phyloP scores from a whole-genome alignment of 305 asterid genomes.

The Ruellia speciosa region DNA sequence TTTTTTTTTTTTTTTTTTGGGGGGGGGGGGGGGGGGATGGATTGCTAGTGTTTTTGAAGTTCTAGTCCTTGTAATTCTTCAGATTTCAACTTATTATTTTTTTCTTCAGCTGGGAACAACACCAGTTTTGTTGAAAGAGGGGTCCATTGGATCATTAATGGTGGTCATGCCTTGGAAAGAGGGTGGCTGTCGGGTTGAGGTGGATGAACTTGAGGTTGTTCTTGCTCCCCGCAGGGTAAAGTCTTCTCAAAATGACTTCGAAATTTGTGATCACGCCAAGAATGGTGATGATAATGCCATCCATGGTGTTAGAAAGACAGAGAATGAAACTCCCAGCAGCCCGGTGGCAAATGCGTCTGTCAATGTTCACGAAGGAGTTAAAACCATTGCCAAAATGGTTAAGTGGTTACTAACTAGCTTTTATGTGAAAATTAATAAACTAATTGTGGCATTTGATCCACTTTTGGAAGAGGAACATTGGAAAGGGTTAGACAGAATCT shows the following conservation, averaged over 20 bases:
- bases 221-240: slow-evolving; percentile 52
- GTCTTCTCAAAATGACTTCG: slow-evolving; percentile 32
- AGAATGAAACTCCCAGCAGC: slow-evolving; percentile 30
- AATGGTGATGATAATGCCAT: slow-evolving; percentile 22
- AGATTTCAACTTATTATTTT: too few species aligned
- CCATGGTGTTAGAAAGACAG: slow-evolving; percentile 35
- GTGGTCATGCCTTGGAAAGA: slow-evolving; percentile 91
- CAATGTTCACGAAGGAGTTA: slow-evolving; percentile 98
- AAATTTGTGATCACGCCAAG: slow-evolving; percentile 30
- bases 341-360: slow-evolving; percentile 35
- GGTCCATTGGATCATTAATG: slow-evolving; percentile 77
- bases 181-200: slow-evolving; percentile 74
- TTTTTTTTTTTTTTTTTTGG: not conserved
- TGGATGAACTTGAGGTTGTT: slow-evolving; percentile 86
- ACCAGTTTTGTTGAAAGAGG: slow-evolving; percentile 65
- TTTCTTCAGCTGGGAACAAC: slow-evolving; percentile 64
- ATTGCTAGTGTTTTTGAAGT: slow-evolving; percentile 6
- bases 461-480: slow-evolving; percentile 38
- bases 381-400: slow-evolving; percentile 91
- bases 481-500: slow-evolving; percentile 44
- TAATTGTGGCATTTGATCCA: slow-evolving; percentile 89
- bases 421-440: slow-evolving; percentile 62
- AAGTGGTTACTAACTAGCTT: slow-evolving; percentile 89
- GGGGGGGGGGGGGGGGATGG: not conserved
- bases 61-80: slow-evolving; percentile 17